A percentile compares a stretch with the other conserved stretches of the same genome.
phyloP scores from a whole-genome alignment of 2,329 filamentous ascomycete species.

The Trichoderma koningiopsis region DNA sequence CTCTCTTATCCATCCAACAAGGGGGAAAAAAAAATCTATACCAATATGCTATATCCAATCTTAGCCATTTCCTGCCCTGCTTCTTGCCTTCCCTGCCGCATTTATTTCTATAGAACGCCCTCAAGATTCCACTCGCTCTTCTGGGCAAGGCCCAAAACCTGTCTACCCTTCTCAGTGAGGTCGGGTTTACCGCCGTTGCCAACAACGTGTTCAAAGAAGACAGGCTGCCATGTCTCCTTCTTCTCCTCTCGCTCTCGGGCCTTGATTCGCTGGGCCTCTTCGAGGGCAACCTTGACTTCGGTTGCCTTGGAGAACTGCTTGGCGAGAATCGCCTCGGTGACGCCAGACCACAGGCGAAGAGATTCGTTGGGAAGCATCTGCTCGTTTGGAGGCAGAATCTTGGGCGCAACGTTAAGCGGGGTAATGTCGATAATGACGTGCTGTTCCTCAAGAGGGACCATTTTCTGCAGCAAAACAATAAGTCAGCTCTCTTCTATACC shows the following conservation, averaged over 20 bases:
- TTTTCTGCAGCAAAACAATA: conserved; percentile 37
- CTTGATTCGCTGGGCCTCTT: conserved; percentile 85
- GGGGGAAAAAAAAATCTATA: neutral
- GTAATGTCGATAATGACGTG: conserved; percentile 82
- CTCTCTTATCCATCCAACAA: neutral
- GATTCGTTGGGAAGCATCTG: conserved; percentile 88
- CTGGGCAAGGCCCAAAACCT: conserved; percentile 55
- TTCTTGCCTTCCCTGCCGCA: neutral
- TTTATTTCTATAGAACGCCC: conserved; percentile 43
- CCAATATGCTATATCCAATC: neutral
- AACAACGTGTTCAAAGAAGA: conserved; percentile 73
- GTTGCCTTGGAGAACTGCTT: conserved; percentile 88
- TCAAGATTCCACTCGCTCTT: conserved; percentile 55
- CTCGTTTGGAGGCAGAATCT: conserved; percentile 75
- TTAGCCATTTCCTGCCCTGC: too few relatives aligned
- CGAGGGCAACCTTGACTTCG: conserved; percentile 83
- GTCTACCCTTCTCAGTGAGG: conserved; percentile 55
- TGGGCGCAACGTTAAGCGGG: conserved; percentile 78
- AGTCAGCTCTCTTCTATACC: neutral
- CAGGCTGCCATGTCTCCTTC: conserved; percentile 74
- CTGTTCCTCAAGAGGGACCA: conserved; percentile 59
- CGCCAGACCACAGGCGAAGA: conserved; percentile 80
- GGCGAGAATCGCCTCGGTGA: conserved; percentile 80
- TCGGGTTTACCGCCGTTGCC: conserved; percentile 59
- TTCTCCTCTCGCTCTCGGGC: conserved; percentile 75